Evolutionary conservation across 23 red algal genomes (phyloP).

Genomic region (Cyanidium caldarium): DNA sequence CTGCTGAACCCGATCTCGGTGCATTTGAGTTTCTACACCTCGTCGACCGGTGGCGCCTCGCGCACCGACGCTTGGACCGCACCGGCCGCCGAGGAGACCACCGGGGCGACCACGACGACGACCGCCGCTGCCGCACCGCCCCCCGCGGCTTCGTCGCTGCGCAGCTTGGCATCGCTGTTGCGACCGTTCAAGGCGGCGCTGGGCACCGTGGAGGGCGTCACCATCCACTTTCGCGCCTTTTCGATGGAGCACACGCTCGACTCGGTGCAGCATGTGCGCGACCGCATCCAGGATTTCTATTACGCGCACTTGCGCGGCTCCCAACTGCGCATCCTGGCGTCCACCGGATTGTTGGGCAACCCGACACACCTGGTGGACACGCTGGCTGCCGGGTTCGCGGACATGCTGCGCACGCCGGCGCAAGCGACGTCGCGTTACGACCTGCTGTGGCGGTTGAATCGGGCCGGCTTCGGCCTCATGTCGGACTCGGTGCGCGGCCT

Average conservation of each 20-base stretch:
- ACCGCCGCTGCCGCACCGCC: slow-evolving; percentile 6
- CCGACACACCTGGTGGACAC: slow-evolving; percentile 74
- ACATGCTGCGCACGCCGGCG: slow-evolving; percentile 63
- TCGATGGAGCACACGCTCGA: slow-evolving; percentile 60
- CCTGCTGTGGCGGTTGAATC: slow-evolving; percentile 40
- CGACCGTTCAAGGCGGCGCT: slow-evolving; percentile 47
- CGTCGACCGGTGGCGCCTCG: not conserved
- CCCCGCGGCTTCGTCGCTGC: too few species aligned
- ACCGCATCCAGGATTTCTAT: slow-evolving; percentile 59
- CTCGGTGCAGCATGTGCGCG: slow-evolving; percentile 47
- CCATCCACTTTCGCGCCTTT: slow-evolving; percentile 47
- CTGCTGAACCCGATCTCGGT: not conserved
- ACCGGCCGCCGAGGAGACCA: slow-evolving; percentile 24
- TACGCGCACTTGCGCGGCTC: slow-evolving; percentile 37
- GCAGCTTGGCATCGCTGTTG: too few species aligned
- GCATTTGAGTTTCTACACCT: not conserved
- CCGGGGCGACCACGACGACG: slow-evolving; percentile 9
- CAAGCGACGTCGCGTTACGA: slow-evolving; percentile 57
- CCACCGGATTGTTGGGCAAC: slow-evolving; percentile 68
- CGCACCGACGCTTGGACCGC: slow-evolving; percentile 17
- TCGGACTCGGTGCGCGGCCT: slow-evolving; percentile 73
- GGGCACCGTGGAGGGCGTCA: slow-evolving; percentile 75
- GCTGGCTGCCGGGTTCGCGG: slow-evolving; percentile 44
- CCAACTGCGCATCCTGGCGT: slow-evolving; percentile 57
- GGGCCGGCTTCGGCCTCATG: slow-evolving; percentile 46